A percentile compares a stretch with the other conserved stretches of the same genome.
Evolutionary conservation across 345 rosid genomes (phyloP).

Genomic region (Toxicodendron radicans): DNA sequence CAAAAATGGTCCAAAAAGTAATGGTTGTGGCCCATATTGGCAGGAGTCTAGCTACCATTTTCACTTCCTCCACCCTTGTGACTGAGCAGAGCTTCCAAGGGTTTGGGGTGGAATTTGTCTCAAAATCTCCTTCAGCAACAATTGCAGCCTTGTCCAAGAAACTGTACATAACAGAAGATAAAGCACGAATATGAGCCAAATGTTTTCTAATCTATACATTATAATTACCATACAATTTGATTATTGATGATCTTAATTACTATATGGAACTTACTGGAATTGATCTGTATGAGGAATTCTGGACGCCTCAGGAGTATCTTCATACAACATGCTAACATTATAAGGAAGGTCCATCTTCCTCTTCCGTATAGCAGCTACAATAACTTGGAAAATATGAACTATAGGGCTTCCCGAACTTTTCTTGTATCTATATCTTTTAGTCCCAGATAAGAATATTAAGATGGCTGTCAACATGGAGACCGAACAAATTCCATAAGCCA

Average conservation of each 20-base stretch:
- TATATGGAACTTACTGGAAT: conserved; percentile 33
- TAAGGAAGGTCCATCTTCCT: conserved; percentile 38
- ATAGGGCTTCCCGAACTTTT: conserved; percentile 59
- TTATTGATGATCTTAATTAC: too few species aligned
- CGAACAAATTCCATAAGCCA: conserved; percentile 61
- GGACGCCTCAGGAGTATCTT: conserved; percentile 40
- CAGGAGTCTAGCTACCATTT: conserved; percentile 53
- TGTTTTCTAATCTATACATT: background rate
- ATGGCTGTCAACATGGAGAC: conserved; percentile 50
- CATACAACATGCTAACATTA: conserved; percentile 34
- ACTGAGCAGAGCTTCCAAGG: conserved; percentile 65
- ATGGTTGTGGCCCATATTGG: conserved; percentile 76
- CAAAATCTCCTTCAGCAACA: conserved; percentile 42
- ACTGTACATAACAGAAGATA: conserved; percentile 22
- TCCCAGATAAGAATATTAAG: conserved; percentile 45
- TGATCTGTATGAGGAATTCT: conserved; percentile 47
- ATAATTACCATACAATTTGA: too few species aligned
- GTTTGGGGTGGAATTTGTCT: conserved; percentile 26
- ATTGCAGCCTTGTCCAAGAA: conserved; percentile 64
- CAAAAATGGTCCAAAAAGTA: conserved; percentile 60
- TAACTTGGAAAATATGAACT: conserved; percentile 55
- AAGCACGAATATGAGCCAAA: background rate
- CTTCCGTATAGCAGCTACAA: conserved; percentile 45
- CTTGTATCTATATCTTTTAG: conserved; percentile 50
- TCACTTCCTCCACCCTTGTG: conserved; percentile 67